Conservation (phyloP, 2,329 filamentous ascomycete species). For the Aspergillus intermedius region DNA sequence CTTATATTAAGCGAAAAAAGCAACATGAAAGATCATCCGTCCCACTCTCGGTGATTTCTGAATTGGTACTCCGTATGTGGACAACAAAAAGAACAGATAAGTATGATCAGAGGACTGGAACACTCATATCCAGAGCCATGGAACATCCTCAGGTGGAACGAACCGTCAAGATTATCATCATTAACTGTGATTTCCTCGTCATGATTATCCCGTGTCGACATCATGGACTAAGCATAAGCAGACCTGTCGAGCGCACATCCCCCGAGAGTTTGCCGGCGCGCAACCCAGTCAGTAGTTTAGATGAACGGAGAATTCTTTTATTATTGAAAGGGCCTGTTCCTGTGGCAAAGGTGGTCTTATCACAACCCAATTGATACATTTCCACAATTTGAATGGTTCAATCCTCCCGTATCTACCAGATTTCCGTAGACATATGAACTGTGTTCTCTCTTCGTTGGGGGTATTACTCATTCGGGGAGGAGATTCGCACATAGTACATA, state of each 20-base stretch:
- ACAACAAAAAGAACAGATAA: too few relatives aligned
- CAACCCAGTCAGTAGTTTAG: background rate
- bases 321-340: background rate
- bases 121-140: background rate
- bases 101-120: too few relatives aligned
- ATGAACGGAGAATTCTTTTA: background rate
- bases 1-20: too few relatives aligned
- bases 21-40: too few relatives aligned
- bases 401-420: too few relatives aligned
- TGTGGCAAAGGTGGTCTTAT: background rate
- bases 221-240: background rate
- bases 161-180: background rate
- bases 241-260: background rate
- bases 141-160: background rate
- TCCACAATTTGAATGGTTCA: background rate
- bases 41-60: background rate
- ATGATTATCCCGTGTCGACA: background rate
- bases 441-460: too few relatives aligned
- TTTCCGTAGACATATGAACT: too few relatives aligned
- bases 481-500: too few relatives aligned
- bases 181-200: background rate
- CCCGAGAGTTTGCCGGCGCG: background rate
- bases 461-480: too few relatives aligned
- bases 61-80: background rate
- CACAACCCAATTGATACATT: background rate